Conservation (phyloP, 1,284 basidiomycete genomes). For the Tetrapyrgos nigripes region DNA sequence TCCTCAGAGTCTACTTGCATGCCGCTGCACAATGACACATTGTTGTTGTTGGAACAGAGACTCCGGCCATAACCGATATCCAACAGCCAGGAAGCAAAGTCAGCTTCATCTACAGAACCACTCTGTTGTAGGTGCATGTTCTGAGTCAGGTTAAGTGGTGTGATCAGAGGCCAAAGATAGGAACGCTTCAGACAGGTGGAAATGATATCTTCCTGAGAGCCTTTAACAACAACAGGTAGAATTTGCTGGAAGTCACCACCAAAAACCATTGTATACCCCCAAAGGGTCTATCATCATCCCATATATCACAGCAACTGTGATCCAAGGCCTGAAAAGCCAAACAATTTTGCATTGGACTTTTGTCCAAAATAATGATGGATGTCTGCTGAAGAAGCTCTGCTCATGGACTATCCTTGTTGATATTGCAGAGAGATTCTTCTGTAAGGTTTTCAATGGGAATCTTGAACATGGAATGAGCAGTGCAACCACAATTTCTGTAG, state of each 20-base stretch:
- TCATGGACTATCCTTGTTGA: conserved; percentile 30
- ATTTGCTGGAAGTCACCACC: too few relatives aligned
- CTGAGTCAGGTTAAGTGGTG: conserved; percentile 32
- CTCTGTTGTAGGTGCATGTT: conserved; percentile 46
- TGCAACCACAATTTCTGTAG: conserved; percentile 54
- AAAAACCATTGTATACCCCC: conserved; percentile 46
- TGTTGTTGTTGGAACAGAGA: conserved; percentile 22
- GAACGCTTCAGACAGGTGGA: conserved; percentile 38
- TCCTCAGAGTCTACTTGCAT: conserved; percentile 18
- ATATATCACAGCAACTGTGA: conserved; percentile 33
- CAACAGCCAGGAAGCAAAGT: conserved; percentile 48
- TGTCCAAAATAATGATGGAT: too few relatives aligned
- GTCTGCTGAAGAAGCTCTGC: conserved; percentile 34
- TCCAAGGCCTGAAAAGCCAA: conserved; percentile 41
- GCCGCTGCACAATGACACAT: conserved; percentile 38
- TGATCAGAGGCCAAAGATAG: conserved; percentile 39
- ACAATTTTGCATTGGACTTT: conserved; percentile 43
- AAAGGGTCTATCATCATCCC: conserved; percentile 35
- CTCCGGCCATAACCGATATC: conserved; percentile 45
- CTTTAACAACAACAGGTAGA: conserved; percentile 43
- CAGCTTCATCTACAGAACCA: conserved; percentile 19
- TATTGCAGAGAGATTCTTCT: conserved; percentile 36
- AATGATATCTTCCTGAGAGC: conserved; percentile 41
- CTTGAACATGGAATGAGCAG: conserved; percentile 49
- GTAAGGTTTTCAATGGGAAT: conserved; percentile 44